Conservation (phyloP, 1,284 basidiomycete species). For the Crepidotus sp. region DNA sequence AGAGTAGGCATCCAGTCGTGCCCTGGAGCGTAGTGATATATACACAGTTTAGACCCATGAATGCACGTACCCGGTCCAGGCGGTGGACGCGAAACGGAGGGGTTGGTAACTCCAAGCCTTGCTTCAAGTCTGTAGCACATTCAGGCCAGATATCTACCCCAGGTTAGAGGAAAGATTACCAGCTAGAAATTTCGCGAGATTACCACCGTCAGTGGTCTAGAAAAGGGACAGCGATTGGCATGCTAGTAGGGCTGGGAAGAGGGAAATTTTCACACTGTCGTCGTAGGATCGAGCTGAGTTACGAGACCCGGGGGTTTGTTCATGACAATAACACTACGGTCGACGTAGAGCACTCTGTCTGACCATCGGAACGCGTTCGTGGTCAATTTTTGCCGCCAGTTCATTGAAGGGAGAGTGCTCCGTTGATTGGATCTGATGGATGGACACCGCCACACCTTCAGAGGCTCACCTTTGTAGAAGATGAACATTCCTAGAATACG, state of each 20-base stretch:
- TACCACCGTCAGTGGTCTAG: constrained; percentile 10
- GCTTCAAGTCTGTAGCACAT: constrained; percentile 31
- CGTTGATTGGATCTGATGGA: no score
- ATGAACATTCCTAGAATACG: no score
- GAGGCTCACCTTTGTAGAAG: no score
- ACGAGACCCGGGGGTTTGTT: constrained; percentile 57
- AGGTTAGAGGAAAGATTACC: constrained; percentile 1
- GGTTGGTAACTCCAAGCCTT: constrained; percentile 26
- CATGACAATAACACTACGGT: constrained; percentile 44
- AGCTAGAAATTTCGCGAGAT: constrained; percentile 9
- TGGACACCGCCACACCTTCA: background rate
- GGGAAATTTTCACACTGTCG: constrained; percentile 14
- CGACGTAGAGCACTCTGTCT: constrained; percentile 37
- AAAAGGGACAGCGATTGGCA: constrained; percentile 12
- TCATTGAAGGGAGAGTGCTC: background rate
- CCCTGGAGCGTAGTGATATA: constrained; percentile 28
- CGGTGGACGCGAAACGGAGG: constrained; percentile 50
- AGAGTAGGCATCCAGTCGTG: constrained; percentile 55
- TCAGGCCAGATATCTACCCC: background rate
- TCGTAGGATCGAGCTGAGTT: constrained; percentile 34
- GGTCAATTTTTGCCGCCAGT: constrained; percentile 8
- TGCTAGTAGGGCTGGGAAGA: constrained; percentile 3
- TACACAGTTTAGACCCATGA: background rate
- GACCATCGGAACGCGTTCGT: constrained; percentile 11
- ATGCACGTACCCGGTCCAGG: constrained; percentile 49